Evolutionary conservation across 345 rosid genomes (phyloP).

Genomic region (Punica granatum): DNA sequence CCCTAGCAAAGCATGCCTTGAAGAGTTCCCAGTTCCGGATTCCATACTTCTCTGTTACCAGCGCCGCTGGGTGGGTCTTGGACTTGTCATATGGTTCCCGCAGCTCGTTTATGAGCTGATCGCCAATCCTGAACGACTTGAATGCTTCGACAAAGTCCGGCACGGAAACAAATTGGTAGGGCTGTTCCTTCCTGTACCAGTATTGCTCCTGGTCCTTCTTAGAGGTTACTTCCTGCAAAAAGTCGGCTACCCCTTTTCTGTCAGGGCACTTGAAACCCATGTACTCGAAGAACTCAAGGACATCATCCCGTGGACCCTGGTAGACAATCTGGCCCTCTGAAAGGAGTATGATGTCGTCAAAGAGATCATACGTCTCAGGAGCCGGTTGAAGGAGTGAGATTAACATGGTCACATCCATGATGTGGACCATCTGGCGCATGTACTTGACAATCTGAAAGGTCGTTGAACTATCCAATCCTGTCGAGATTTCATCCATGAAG

Average conservation of each 20-base stretch:
- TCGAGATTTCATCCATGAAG: conserved; percentile 93
- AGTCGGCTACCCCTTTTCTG: conserved; percentile 46
- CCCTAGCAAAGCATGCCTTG: conserved; percentile 41
- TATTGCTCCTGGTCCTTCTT: conserved; percentile 45
- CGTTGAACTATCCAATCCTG: conserved; percentile 86
- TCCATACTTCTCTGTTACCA: conserved; percentile 32
- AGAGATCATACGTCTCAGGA: conserved; percentile 43
- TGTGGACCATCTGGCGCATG: conserved; percentile 42
- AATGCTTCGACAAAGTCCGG: conserved; percentile 27
- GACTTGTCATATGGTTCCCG: conserved; percentile 23
- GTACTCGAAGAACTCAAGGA: conserved; percentile 33
- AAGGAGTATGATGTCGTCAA: conserved; percentile 36
- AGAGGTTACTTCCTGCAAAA: conserved; percentile 44
- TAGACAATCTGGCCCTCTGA: conserved; percentile 39
- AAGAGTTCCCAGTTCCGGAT: conserved; percentile 38
- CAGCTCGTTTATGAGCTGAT: conserved; percentile 22
- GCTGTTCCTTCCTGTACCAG: conserved; percentile 27
- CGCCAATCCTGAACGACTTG: conserved; percentile 27
- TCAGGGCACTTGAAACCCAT: conserved; percentile 45
- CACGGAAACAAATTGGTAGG: conserved; percentile 26
- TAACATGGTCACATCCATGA: conserved; percentile 41
- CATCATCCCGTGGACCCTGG: conserved; percentile 36
- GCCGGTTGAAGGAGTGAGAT: conserved; percentile 44
- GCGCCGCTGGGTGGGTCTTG: conserved; percentile 28
- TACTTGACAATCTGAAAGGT: conserved; percentile 41